Evolutionary conservation across 2,329 filamentous ascomycete genomes (phyloP).

Genomic region (Fusarium scirpi): DNA sequence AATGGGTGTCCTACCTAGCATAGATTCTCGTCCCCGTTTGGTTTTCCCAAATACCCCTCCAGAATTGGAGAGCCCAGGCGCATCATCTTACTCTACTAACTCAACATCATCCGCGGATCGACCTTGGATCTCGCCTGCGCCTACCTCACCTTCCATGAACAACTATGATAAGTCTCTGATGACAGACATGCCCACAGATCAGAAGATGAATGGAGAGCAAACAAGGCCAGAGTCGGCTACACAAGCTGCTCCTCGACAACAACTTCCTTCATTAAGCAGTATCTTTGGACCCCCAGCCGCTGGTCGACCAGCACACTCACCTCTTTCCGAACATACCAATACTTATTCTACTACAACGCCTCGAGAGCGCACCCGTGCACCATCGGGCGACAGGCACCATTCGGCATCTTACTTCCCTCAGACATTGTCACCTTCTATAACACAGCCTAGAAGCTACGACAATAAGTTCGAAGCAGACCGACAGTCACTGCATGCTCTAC

Average conservation of each 20-base stretch:
- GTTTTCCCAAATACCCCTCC: constrained; percentile 66
- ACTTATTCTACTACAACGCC: constrained; percentile 59
- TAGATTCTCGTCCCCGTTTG: constrained; percentile 64
- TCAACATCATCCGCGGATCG: constrained; percentile 57
- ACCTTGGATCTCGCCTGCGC: constrained; percentile 56
- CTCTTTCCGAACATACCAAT: constrained; percentile 60
- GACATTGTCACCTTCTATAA: constrained; percentile 51
- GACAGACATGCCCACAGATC: constrained; percentile 57
- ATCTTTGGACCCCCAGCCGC: constrained; percentile 64
- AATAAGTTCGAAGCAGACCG: constrained; percentile 59
- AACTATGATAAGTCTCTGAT: constrained; percentile 64
- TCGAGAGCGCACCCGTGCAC: constrained; percentile 60
- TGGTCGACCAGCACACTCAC: constrained; percentile 59
- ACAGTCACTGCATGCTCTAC: constrained; percentile 46
- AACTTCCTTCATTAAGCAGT: constrained; percentile 68
- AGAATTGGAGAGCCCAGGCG: constrained; percentile 65
- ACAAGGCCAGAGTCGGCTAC: constrained; percentile 52
- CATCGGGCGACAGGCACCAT: constrained; percentile 55
- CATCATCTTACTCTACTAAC: constrained; percentile 61
- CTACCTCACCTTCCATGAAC: constrained; percentile 67
- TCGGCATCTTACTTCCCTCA: constrained; percentile 63
- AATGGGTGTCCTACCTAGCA: constrained; percentile 67
- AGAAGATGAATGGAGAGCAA: constrained; percentile 54
- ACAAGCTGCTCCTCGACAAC: constrained; percentile 55
- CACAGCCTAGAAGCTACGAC: constrained; percentile 62